Evolutionary conservation across 2,329 filamentous ascomycete species (phyloP), one percentile per base, ranked within the genome.

Genomic region (Curvularia verruculosa): DNA sequence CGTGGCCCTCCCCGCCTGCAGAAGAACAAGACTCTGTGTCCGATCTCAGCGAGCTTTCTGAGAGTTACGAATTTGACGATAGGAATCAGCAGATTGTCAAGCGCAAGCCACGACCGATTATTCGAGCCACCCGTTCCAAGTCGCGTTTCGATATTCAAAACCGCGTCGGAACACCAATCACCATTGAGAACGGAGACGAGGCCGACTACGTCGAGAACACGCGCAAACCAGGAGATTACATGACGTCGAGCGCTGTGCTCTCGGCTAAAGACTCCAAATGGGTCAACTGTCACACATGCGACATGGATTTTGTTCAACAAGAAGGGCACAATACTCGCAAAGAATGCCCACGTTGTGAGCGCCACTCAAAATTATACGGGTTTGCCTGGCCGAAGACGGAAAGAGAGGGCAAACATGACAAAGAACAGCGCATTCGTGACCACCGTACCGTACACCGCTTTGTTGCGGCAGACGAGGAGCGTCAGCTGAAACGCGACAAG

Each of bases 361-460:
- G 95, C 0, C 95, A 99, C 72, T 96, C 91, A 15, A 98, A 96
- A 79, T 80, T 99, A 0, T 99, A 98, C 73, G 96, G 96, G 0
- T 97, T 90, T 71, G 83, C 89, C 55, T 99, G 95, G 95, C 95
- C 95, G 5, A 97, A 99, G 80, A 98, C 95, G 0, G 90, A 96
- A 58, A 89, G 84, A 60, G 87, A 89, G 24, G 91, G 91, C 0
- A 86, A 86, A 15, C 76, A 84, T 19, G 95, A 98, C 72, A 87
- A 85, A 8, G 83, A 87, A 60, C 81, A 86, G 65, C 76, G 86
- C 5, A 81, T 96, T 0, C 82, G 95, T 58, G 94, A 98, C 72
- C 93, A 97, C 71, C 84, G 94, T n/a, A 88, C 84, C 0, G 84
- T 98, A 3, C 90, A 97, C 75, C 89, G 94, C 0, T 97, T 96